These are phyloP conservation scores for Meripilus lineatus DNA, from an alignment of 1,284 basidiomycete genomes.

Conservation along the genomic window DNA sequence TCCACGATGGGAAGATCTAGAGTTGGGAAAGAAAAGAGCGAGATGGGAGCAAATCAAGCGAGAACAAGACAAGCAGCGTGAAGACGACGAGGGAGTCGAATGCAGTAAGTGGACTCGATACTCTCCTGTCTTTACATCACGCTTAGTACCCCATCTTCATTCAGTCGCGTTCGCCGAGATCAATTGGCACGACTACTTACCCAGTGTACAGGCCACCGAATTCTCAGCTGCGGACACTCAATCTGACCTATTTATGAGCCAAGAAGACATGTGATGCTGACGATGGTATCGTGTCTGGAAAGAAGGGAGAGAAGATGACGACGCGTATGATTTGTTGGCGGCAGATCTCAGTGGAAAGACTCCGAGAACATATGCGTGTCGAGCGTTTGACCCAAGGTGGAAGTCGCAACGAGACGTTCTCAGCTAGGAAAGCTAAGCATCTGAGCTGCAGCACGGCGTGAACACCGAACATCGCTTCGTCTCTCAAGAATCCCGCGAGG, in stretches of 20 bases:
- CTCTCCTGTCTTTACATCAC: constrained; percentile 5
- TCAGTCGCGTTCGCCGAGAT: constrained; percentile 91
- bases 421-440: constrained; percentile 80
- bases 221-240: constrained; percentile 91
- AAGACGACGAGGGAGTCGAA: constrained; percentile 89
- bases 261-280: constrained; percentile 77
- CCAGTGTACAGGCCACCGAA: constrained; percentile 97
- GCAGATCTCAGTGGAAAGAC: constrained; percentile 89
- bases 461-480: constrained; percentile 87
- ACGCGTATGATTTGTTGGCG: constrained; percentile 93
- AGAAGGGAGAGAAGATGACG: constrained; percentile 72
- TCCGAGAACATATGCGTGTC: constrained; percentile 98
- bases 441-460: constrained; percentile 86
- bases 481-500: constrained; percentile 85
- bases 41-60: constrained; percentile 86
- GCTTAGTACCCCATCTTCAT: constrained; percentile 7
- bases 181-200: constrained; percentile 99
- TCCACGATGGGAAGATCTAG: constrained; percentile 74
- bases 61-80: constrained; percentile 81
- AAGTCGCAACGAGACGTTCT: constrained; percentile 88
- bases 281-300: constrained; percentile 54
- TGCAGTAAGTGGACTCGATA: constrained; percentile 58
- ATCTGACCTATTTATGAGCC: constrained; percentile 80
- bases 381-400: constrained; percentile 95
- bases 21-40: constrained; percentile 74